Evolutionary conservation across 805 yeast species (phyloP).

Genomic region (Ogataea ganodermae): DNA sequence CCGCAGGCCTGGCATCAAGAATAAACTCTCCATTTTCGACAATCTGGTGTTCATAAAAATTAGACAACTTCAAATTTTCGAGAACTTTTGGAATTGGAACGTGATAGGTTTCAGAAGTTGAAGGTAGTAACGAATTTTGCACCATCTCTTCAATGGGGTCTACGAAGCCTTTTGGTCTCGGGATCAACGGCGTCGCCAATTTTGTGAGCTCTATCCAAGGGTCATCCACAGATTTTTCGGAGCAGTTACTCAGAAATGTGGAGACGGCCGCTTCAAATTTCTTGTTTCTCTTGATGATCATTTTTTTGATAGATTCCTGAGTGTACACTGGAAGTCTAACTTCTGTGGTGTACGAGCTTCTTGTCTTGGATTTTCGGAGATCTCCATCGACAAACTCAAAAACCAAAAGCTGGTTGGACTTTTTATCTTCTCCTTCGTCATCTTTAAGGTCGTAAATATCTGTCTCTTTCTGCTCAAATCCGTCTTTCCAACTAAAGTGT

Average conservation of each 20-base stretch:
- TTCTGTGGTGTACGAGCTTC: slow-evolving; percentile 42
- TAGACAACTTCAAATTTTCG: slow-evolving; percentile 44
- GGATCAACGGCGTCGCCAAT: slow-evolving; percentile 43
- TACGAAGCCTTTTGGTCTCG: slow-evolving; percentile 47
- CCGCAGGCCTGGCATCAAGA: slow-evolving; percentile 46
- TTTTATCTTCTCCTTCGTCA: slow-evolving; percentile 35
- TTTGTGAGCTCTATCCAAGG: slow-evolving; percentile 44
- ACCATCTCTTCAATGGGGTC: slow-evolving; percentile 68
- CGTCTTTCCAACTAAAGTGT: slow-evolving; percentile 46
- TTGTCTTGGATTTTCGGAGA: slow-evolving; percentile 49
- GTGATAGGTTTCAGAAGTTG: slow-evolving; percentile 30
- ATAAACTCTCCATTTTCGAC: slow-evolving; percentile 49
- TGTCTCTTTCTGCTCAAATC: slow-evolving; percentile 56
- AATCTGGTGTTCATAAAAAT: slow-evolving; percentile 66
- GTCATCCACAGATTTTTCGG: slow-evolving; percentile 34
- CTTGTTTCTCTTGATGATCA: slow-evolving; percentile 58
- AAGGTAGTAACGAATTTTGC: slow-evolving; percentile 24
- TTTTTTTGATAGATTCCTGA: slow-evolving; percentile 56
- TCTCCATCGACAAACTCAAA: slow-evolving; percentile 79
- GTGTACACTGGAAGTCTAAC: slow-evolving; percentile 53
- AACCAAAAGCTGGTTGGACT: slow-evolving; percentile 56
- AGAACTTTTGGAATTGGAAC: slow-evolving; percentile 48
- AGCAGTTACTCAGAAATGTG: slow-evolving; percentile 39
- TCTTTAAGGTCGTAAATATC: slow-evolving; percentile 53
- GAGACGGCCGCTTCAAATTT: slow-evolving; percentile 49